Conservation (phyloP, 2,329 filamentous ascomycete species). For the Tolypocladium capitatum region DNA sequence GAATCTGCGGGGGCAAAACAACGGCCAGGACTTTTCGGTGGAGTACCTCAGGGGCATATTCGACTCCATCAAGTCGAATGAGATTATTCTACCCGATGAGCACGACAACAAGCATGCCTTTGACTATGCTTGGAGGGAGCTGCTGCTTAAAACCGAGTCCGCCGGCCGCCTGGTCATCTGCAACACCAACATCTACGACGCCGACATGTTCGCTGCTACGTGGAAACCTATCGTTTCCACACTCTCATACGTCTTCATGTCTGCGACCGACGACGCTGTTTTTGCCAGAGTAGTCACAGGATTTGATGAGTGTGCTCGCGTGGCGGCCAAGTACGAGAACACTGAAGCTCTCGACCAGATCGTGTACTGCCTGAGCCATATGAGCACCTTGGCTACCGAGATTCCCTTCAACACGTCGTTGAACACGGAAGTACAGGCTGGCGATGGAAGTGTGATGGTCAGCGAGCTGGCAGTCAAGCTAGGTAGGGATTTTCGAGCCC, state of each 20-base stretch:
- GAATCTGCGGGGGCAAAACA: slow-evolving; percentile 86
- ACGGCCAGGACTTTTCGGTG: slow-evolving; percentile 66
- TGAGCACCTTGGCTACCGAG: slow-evolving; percentile 74
- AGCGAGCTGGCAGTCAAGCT: slow-evolving; percentile 95
- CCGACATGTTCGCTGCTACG: slow-evolving; percentile 92
- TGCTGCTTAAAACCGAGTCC: slow-evolving; percentile 71
- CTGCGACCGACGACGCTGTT: slow-evolving; percentile 88
- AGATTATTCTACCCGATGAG: slow-evolving; percentile 94
- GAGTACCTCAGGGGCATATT: slow-evolving; percentile 81
- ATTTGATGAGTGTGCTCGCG: slow-evolving; percentile 90
- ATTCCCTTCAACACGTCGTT: slow-evolving; percentile 67
- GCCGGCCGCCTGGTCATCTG: slow-evolving; percentile 64
- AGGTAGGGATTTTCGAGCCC: slow-evolving; percentile 83
- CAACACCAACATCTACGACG: slow-evolving; percentile 88
- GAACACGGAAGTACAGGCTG: slow-evolving; percentile 91
- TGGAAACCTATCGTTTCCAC: slow-evolving; percentile 95
- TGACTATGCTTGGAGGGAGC: slow-evolving; percentile 93
- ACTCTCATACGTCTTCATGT: slow-evolving; percentile 97
- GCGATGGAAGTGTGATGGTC: slow-evolving; percentile 91
- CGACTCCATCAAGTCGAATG: slow-evolving; percentile 79
- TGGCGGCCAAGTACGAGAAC: slow-evolving; percentile 72
- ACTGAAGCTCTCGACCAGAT: slow-evolving; percentile 87
- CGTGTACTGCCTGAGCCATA: slow-evolving; percentile 76
- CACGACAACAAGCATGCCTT: slow-evolving; percentile 95
- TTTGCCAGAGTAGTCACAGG: slow-evolving; percentile 88